Conservation (phyloP, 371 early-diverging fungal species). For the Apophysomyces variabilis region DNA sequence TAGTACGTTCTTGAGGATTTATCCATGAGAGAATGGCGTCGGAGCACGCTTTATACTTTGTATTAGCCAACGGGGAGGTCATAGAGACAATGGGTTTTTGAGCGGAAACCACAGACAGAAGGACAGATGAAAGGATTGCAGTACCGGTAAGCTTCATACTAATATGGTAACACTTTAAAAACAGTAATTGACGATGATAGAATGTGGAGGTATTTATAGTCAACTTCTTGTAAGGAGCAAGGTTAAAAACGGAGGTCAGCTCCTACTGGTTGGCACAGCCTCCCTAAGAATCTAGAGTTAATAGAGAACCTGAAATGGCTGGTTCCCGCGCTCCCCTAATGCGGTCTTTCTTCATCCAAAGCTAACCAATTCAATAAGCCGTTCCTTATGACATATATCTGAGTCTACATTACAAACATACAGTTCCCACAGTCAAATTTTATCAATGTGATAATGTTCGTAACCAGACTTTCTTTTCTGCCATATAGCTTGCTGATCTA, state of each 20-base stretch:
- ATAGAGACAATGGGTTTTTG: conserved; percentile 25
- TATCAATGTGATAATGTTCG: neutral
- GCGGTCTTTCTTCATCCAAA: neutral
- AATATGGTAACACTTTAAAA: neutral
- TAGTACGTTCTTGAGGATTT: conserved; percentile 24
- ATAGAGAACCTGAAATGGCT: neutral
- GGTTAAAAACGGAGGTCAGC: neutral
- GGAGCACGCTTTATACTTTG: conserved; percentile 27
- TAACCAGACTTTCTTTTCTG: neutral
- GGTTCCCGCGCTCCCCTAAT: neutral
- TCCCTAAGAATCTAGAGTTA: conserved; percentile 1
- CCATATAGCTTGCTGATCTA: neutral
- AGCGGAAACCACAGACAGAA: conserved; percentile 26
- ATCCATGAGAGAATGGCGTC: conserved; percentile 33
- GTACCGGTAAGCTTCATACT: conserved; percentile 32
- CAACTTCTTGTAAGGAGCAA: neutral
- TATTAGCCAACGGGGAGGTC: conserved; percentile 30
- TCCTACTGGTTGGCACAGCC: neutral
- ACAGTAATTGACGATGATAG: conserved; percentile 8
- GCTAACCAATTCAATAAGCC: neutral
- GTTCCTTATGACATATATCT: no score
- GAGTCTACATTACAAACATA: no score
- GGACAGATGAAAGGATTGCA: conserved; percentile 21
- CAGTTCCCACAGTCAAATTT: neutral
- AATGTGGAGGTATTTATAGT: conserved; percentile 1